Conservation (phyloP, 2,329 filamentous ascomycete genomes). For the Cercospora beticola region DNA sequence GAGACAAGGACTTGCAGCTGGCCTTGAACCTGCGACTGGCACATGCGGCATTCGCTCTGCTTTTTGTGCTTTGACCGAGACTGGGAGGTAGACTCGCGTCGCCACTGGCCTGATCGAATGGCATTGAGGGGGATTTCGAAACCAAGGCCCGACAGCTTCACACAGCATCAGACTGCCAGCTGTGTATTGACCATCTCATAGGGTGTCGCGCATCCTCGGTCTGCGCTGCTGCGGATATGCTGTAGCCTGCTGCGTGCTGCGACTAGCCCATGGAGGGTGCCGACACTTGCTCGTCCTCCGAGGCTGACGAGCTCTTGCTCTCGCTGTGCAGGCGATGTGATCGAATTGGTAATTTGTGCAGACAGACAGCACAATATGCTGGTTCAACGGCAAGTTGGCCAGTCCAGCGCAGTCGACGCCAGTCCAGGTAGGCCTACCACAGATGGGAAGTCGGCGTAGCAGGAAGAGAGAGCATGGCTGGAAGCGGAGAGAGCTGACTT, state of each 20-base stretch:
- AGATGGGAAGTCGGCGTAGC: not conserved
- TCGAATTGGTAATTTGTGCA: not conserved
- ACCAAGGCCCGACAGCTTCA: not conserved
- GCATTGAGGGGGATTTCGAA: not conserved
- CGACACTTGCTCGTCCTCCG: not conserved
- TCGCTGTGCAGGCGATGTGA: not conserved
- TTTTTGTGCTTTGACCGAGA: not conserved
- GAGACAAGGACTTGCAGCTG: not conserved
- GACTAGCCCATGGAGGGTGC: conserved; percentile 4
- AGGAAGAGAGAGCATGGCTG: not conserved
- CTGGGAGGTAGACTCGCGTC: not conserved
- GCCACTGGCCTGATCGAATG: not conserved
- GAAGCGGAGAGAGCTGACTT: not conserved
- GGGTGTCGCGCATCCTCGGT: not conserved
- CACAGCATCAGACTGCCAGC: not conserved
- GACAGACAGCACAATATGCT: not conserved
- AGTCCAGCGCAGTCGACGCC: not conserved
- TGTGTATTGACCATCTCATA: not conserved
- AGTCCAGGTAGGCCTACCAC: not conserved
- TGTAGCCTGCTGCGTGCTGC: not conserved
- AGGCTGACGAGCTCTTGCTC: not conserved
- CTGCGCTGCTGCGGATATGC: not conserved
- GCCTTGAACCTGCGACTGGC: not conserved
- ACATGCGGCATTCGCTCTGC: not conserved
- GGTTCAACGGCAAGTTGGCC: not conserved